These are phyloP conservation scores for Solanum gandarillasii DNA, from an alignment of 257 asterid species.

Conservation along the genomic window DNA sequence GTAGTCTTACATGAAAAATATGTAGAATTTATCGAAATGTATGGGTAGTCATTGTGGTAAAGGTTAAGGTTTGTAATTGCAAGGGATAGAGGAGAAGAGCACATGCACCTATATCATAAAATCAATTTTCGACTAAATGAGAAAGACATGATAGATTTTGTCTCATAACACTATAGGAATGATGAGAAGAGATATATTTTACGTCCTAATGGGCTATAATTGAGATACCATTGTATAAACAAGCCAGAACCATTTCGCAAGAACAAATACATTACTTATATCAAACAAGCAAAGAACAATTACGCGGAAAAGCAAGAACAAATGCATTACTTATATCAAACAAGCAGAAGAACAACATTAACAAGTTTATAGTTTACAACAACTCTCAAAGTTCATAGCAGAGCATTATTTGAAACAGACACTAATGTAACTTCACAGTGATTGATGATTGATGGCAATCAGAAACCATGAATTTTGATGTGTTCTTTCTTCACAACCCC, in stretches of 20 bases:
- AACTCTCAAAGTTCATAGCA: neutral
- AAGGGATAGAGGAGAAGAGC: neutral
- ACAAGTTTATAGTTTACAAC: neutral
- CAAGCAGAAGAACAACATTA: neutral
- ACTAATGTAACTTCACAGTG: neutral
- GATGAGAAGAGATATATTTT: neutral
- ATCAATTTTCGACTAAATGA: neutral
- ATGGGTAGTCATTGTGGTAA: neutral
- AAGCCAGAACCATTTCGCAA: neutral
- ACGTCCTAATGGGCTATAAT: neutral
- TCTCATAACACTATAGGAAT: neutral
- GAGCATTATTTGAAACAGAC: neutral
- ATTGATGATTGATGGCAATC: neutral
- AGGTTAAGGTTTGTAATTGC: neutral
- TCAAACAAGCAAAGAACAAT: neutral
- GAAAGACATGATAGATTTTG: neutral
- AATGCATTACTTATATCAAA: neutral
- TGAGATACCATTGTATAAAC: neutral
- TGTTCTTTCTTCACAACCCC: slow-evolving; percentile 38
- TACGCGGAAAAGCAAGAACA: neutral
- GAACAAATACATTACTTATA: neutral
- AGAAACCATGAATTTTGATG: slow-evolving; percentile 43
- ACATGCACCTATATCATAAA: neutral
- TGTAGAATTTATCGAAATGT: too few species aligned
- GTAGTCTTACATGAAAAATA: too few species aligned